Evolutionary conservation across 345 rosid genomes (phyloP), one percentile per base, ranked within the genome.

Genomic region (Salix dunnii): DNA sequence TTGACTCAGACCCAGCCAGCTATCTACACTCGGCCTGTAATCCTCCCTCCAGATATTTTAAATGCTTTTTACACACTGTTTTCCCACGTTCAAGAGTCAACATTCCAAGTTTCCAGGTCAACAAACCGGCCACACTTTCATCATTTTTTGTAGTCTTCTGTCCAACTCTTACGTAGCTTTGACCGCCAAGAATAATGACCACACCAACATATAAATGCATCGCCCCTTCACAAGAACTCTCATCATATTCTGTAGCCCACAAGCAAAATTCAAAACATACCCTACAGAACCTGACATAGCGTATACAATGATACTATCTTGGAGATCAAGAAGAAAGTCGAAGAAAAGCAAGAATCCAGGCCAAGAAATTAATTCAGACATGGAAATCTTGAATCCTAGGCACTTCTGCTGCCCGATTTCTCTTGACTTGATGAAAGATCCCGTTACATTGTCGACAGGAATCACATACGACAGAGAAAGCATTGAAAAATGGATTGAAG

Each of bases 341-440:
- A 35, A 66, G 46, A 66, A 35, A 33, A n/a, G 10, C 63, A 58
- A 58, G 63, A 58, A 1, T 9, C 63, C 28, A 23, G 10, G 13
- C 69, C 69, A 35, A 35, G 69, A 66, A 8, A 33, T 30, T 0
- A 18, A 66, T 35, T 20, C 64, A 12, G 80, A 76, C 66, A 65
- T 49, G 72, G 84, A 82, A 74, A 51, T 85, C 55, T 42, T 49
- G 51, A 74, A 83, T 18, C 88, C 88, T 0, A 53, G 61, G 3
- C 84, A 80, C 70, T 86, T 86, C 74, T 77, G 73, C 7, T 86
- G 89, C 71, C 89, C 89, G 4, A 86, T 86, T 6, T 82, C 87
- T 17, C 81, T 86, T 8, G 84, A 86, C 31, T 46, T 86, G 60
- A 84, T 86, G 89, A 82, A 80, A 71, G 83, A 82, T 27, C 87